Conservation (phyloP, 1,139 yeast genomes). For the Yamadazyma conglobata region DNA sequence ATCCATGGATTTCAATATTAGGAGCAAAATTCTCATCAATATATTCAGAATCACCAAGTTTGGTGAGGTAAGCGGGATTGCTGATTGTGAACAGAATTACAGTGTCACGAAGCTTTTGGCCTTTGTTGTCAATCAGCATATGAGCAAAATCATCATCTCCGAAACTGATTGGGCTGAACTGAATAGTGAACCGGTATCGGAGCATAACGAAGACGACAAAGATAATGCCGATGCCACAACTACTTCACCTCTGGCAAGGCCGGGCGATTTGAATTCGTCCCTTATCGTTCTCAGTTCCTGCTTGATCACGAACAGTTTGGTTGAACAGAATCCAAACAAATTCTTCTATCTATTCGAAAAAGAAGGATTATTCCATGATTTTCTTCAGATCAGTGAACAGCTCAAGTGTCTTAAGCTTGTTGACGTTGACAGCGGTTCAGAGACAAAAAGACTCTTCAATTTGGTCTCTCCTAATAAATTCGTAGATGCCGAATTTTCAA, state of each 20-base stretch:
- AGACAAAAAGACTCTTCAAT: slow-evolving; percentile 10
- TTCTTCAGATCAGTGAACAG: slow-evolving; percentile 22
- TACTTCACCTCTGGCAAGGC: too few species aligned
- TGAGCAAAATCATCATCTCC: slow-evolving; percentile 20
- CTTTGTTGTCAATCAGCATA: slow-evolving; percentile 66
- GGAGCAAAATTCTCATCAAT: slow-evolving; percentile 57
- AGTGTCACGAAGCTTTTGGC: slow-evolving; percentile 52
- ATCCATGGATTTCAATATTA: slow-evolving; percentile 64
- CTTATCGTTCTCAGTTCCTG: slow-evolving; percentile 12
- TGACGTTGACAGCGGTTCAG: slow-evolving; percentile 11
- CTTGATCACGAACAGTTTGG: slow-evolving; percentile 12
- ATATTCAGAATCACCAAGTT: slow-evolving; percentile 52
- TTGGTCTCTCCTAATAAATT: slow-evolving; percentile 24
- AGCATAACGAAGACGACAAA: slow-evolving; percentile 12
- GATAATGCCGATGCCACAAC: slow-evolving; percentile 9
- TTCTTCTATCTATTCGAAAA: slow-evolving; percentile 54
- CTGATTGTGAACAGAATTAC: slow-evolving; percentile 21
- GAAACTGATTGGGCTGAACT: too few species aligned
- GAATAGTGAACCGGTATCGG: slow-evolving; percentile 12
- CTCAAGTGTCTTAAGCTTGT: too few species aligned
- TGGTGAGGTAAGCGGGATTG: slow-evolving; percentile 17
- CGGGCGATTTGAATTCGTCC: slow-evolving; percentile 11
- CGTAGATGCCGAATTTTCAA: slow-evolving; percentile 32
- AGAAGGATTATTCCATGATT: slow-evolving; percentile 69
- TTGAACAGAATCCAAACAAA: slow-evolving; percentile 9